These are phyloP conservation scores for Cordyceps cicadae DNA, from an alignment of 2,329 filamentous ascomycete species.

Conservation along the genomic window DNA sequence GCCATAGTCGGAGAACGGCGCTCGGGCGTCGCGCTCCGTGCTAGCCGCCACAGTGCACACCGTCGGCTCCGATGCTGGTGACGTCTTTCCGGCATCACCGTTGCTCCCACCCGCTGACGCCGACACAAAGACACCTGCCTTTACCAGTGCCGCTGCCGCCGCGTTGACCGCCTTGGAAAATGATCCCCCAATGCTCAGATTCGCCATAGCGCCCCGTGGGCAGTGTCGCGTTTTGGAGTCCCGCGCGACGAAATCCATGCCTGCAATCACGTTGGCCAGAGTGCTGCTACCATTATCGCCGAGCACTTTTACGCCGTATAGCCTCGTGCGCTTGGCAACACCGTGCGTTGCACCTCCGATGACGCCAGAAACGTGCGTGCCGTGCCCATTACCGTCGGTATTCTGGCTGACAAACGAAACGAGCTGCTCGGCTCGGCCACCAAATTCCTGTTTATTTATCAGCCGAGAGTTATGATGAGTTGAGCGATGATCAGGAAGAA, in stretches of 20 bases:
- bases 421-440: constrained; percentile 25
- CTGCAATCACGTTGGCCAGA: constrained; percentile 29
- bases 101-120: constrained; percentile 42
- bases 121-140: constrained; percentile 37
- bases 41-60: constrained; percentile 17
- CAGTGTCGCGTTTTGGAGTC: constrained; percentile 24
- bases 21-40: constrained; percentile 22
- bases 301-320: constrained; percentile 36
- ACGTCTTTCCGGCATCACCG: constrained; percentile 12
- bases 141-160: constrained; percentile 34
- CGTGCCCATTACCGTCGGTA: constrained; percentile 30
- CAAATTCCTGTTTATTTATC: constrained; percentile 23
- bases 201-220: constrained; percentile 35
- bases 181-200: constrained; percentile 42
- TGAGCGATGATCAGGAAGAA: not conserved
- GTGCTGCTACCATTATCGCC: constrained; percentile 26
- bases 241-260: constrained; percentile 30
- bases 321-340: constrained; percentile 29
- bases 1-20: constrained; percentile 38
- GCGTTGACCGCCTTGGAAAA: constrained; percentile 35
- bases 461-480: too few species aligned
- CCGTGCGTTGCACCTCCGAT: constrained; percentile 31
- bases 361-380: constrained; percentile 33
- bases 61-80: constrained; percentile 17
- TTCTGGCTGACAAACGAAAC: constrained; percentile 21